Base-by-base conservation (phyloP, 2,329 filamentous ascomycete genomes). In the Ampelomyces quisqualis region DNA sequence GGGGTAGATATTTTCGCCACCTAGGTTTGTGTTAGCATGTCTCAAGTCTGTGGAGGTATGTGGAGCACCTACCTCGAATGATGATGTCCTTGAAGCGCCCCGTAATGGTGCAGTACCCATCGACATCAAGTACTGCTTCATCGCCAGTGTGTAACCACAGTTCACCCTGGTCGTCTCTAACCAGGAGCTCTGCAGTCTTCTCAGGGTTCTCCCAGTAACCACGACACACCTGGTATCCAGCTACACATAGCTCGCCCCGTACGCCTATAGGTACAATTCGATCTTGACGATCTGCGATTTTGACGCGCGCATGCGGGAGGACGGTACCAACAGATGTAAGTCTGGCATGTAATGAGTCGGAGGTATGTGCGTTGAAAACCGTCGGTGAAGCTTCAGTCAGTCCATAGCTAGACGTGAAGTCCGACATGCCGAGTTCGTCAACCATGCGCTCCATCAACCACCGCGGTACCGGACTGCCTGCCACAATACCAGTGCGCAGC, bases 61-160 rank as follows among this genome's bases (percentile, higher is more conserved):
- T 19, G 8, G 20, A 30, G n/a, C n/a, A 51, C 62, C 24, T 53
- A 67, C 82, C 85, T 55, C 85, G 74, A 45, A 89, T 89, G 43
- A 89, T 88, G 23, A 89, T 88, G 44, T 90, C 86, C 70, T 89
- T 89, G 69, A 88, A 87, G 14, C 85, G 74, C 1, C 86, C 85
- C 0, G 85, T 89, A 52, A 90, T 88, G 5, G 73, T 64, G 32
- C 84, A 88, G 59, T 86, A 87, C 0, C 84, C 66, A 39, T 68
- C 64, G 2, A 64, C 63, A 40, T 69, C 65, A 13, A 70, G 45
- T 4, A 69, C 57, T 1, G 65, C 68, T 42, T 70, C 67, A 47
- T 70, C 68, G 1, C 68, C 68, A 3, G 67, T 69, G 38, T 67
- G 64, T 27, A 70, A 41, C 68, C 68, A 70, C 9, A 68, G 11